Percentiles rank a stretch among this genome's conserved stretches.
Evolutionary conservation across 805 yeast genomes (phyloP).

Genomic region (Ogataea nakhonphanomensis): DNA sequence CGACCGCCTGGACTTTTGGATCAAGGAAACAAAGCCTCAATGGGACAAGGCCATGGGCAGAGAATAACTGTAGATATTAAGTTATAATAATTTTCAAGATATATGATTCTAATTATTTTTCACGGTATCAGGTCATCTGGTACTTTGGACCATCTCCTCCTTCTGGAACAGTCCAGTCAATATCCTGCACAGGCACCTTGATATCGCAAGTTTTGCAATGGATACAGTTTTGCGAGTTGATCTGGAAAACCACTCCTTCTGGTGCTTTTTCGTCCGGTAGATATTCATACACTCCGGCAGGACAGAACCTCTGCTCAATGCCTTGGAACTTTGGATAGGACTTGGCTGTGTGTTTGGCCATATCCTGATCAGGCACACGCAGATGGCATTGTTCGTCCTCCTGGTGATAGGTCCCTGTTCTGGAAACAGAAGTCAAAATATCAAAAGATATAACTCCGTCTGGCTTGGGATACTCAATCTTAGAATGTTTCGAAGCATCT

Average conservation of each 20-base stretch:
- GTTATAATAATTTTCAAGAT: background rate
- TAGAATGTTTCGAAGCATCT: conserved; percentile 60
- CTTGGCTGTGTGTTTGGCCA: conserved; percentile 59
- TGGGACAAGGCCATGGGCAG: conserved; percentile 72
- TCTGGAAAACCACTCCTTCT: conserved; percentile 79
- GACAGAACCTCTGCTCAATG: conserved; percentile 89
- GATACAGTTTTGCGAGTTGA: conserved; percentile 95
- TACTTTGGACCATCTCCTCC: conserved; percentile 99
- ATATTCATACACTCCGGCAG: conserved; percentile 98
- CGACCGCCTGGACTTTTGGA: conserved; percentile 70
- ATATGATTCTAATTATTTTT: background rate
- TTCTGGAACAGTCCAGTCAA: conserved; percentile 96
- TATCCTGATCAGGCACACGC: conserved; percentile 60
- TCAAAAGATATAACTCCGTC: conserved; percentile 93
- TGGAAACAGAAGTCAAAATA: conserved; percentile 85
- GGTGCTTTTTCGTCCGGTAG: conserved; percentile 55
- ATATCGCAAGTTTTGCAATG: conserved; percentile 99
- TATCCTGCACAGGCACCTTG: conserved; percentile 92
- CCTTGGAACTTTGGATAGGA: conserved; percentile 81
- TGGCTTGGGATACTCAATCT: conserved; percentile 91
- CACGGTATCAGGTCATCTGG: conserved; percentile 54
- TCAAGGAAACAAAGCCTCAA: conserved; percentile 45
- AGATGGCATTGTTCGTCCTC: conserved; percentile 92
- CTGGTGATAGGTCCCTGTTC: conserved; percentile 95
- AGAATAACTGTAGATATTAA: conserved; percentile 12